Base-by-base conservation (phyloP, 2,329 filamentous ascomycete species). In the Colletotrichum limetticola region DNA sequence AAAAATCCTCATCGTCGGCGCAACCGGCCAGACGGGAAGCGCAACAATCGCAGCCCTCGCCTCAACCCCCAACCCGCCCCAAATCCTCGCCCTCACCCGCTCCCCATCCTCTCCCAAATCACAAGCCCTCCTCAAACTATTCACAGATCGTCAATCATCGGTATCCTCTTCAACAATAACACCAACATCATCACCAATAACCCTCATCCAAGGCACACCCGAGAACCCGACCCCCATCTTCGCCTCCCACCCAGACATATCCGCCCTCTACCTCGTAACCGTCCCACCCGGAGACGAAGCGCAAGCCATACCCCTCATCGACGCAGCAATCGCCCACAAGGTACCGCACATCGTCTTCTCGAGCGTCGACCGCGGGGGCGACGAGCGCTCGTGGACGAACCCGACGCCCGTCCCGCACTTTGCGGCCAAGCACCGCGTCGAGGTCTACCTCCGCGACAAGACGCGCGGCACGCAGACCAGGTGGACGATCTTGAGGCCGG, bases 1-100 rank as follows among this genome's bases (percentile, higher is more conserved):
- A 82, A 84, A 84, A 55, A 75, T 88, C 72, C 83, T 88, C 71
- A 76, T 88, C 68, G 78, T 88, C 46, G 86, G 86, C 42, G 86
- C 81, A 64, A 85, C 80, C 49, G 86, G 87, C 46, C 83, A 84
- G 68, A 86, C 85, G 56, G 86, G 86, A 72, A 78, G 80, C 62
- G 79, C 86, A 32, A 80, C 85, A 58, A 78, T 87, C 57, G 68
- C 82, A 24, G 80, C 71, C 14, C 49, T 74, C 62, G 12, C 46
- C 67, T 28, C 57, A 28, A 28, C 2, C 19, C 67, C 67, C 5
- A 30, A 22, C 14, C 61, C 60, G 14, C 66, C 58, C 22, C 9
- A 22, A 8, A 71, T 71, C 24, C 57, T 63, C 58, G 67, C 71
- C 32, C 67, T 71, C 7, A 71, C 60, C 16, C 62, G 71, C 11